Evolutionary conservation across 2,329 filamentous ascomycete species (phyloP), one percentile per base, ranked within the genome.

Genomic region (Penicillium polonicum): DNA sequence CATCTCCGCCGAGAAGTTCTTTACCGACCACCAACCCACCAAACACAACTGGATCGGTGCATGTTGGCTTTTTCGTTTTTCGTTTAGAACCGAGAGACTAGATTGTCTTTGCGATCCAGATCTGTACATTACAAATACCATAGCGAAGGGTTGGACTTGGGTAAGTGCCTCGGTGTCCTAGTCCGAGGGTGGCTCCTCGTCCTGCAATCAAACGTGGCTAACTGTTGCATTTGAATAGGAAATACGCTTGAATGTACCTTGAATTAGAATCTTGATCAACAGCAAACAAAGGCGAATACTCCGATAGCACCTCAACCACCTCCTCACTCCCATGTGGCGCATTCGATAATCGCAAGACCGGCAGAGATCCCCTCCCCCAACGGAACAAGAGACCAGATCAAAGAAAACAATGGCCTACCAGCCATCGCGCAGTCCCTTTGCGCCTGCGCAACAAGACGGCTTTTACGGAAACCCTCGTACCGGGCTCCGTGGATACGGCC

Each of bases 381-480:
- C 52, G 39, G 42, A 43, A 15, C 29, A 43, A 48, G 45, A 58
- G 39, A 54, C 48, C 13, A 31, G 35, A 39, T 21, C 42, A 25
- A 50, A 48, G 27, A 56, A 17, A 48, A 63, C 45, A 59, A 78
- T 77, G 75, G 74, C 78, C 48, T 91, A 90, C 76, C 79, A 83
- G 55, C 51, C 63, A 48, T 88, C 88, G 17, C 85, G 83, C 71
- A 57, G 55, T 9, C 55, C 49, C 21, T 57, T 57, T 36, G 55
- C 55, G 21, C 55, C 55, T 15, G 36, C 36, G 49, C 55, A 53
- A 46, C 55, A 57, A 48, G 49, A 57, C 52, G 76, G 76, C 27
- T 70, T 75, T 39, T 60, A 55, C 13, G 55, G 58, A 33, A 59
- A 56, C 23, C 27, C 56, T 5, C 58, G 51, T 60, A 79, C 76